A percentile compares a stretch with the other conserved stretches of the same genome.
Conservation (phyloP, 2,329 filamentous ascomycete genomes). For the Alternaria sp. region DNA sequence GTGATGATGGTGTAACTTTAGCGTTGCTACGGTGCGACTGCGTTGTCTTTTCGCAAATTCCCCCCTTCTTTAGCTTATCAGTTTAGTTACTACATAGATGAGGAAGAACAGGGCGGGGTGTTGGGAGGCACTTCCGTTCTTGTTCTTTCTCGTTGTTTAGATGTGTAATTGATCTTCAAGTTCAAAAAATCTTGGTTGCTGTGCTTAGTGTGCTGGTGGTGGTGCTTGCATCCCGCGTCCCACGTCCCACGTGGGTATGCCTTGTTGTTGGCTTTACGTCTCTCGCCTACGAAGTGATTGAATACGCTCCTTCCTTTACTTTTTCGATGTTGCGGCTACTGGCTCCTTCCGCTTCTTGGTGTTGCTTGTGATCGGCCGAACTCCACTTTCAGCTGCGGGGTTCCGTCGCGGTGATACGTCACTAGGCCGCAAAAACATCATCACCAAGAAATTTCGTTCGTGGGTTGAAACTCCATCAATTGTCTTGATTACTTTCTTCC, state of each 20-base stretch:
- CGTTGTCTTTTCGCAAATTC: slow-evolving; percentile 7
- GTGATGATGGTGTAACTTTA: slow-evolving; percentile 10
- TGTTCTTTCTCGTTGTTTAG: not conserved
- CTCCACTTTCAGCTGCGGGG: slow-evolving; percentile 13
- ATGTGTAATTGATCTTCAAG: slow-evolving; percentile 1
- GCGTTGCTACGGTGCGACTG: slow-evolving; percentile 10
- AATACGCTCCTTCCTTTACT: not conserved
- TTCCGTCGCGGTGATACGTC: slow-evolving; percentile 8
- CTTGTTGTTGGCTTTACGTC: not conserved
- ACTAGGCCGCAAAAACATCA: slow-evolving; percentile 7
- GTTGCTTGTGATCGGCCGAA: not conserved
- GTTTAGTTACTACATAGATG: slow-evolving; percentile 1
- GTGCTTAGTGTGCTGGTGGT: not conserved
- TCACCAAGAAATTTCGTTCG: not conserved
- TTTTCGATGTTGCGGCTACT: not conserved
- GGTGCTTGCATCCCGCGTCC: not conserved
- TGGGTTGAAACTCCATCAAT: too few species aligned
- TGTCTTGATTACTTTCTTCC: not conserved
- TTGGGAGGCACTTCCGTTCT: slow-evolving; percentile 24
- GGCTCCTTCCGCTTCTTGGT: not conserved
- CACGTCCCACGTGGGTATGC: not conserved
- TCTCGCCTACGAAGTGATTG: not conserved
- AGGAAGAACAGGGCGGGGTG: slow-evolving; percentile 5
- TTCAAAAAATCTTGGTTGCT: not conserved
- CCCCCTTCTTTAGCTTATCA: slow-evolving; percentile 4